These are phyloP conservation scores for Colletotrichum ledebouriae DNA, from an alignment of 2,329 filamentous ascomycete genomes.

Conservation along the genomic window DNA sequence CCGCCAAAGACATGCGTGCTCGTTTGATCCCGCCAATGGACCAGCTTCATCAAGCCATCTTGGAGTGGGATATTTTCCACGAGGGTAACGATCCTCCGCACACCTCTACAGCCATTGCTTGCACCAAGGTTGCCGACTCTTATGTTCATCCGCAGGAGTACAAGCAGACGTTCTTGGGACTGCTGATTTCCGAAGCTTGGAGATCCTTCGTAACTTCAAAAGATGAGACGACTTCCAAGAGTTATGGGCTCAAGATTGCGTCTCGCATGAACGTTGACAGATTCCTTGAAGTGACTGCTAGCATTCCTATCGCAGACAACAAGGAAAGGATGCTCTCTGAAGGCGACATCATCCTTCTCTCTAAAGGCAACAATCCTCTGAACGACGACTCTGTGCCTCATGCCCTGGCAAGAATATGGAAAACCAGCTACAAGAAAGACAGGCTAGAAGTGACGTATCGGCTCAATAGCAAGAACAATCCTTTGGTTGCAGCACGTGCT, in stretches of 20 bases:
- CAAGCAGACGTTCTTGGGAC: conserved; percentile 88
- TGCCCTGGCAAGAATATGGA: conserved; percentile 87
- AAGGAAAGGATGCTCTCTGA: conserved; percentile 82
- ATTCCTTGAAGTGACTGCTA: conserved; percentile 91
- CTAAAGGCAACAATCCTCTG: conserved; percentile 79
- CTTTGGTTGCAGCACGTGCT: conserved; percentile 64
- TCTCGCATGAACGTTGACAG: conserved; percentile 92
- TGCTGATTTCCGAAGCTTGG: conserved; percentile 95
- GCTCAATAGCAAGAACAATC: conserved; percentile 76
- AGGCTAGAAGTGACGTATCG: conserved; percentile 88
- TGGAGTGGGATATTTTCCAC: conserved; percentile 97
- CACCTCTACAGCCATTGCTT: conserved; percentile 68
- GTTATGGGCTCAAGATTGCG: conserved; percentile 89
- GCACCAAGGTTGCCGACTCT: conserved; percentile 80
- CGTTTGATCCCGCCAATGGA: conserved; percentile 91
- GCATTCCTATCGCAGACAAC: conserved; percentile 77
- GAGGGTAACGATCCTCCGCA: conserved; percentile 87
- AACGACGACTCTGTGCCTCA: conserved; percentile 75
- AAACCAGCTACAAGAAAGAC: conserved; percentile 84
- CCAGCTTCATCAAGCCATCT: conserved; percentile 84
- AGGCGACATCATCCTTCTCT: conserved; percentile 91
- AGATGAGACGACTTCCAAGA: conserved; percentile 84
- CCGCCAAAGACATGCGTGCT: conserved; percentile 93
- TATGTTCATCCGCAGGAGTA: conserved; percentile 85
- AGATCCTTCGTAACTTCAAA: conserved; percentile 91